phyloP scores from a whole-genome alignment of 495 filamentous ascomycete species.

The Neurospora sublineolata region DNA sequence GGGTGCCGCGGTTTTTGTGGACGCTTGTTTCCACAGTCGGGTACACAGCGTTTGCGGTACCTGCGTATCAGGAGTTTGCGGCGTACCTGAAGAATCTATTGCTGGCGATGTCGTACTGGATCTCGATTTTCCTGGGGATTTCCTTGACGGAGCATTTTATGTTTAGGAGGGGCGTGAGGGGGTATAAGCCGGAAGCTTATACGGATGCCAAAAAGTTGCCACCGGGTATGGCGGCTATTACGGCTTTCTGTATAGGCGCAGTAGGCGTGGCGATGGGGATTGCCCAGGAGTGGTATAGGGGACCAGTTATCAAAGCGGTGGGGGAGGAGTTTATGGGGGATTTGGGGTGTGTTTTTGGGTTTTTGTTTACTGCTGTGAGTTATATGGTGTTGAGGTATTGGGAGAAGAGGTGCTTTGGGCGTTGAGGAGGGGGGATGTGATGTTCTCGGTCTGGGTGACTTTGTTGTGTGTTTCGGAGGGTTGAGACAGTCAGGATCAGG shows the following conservation, averaged over 20 bases:
- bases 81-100: conserved; percentile 67
- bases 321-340: conserved; percentile 55
- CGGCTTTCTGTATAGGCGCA: conserved; percentile 57
- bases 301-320: conserved; percentile 56
- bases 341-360: conserved; percentile 64
- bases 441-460: neutral
- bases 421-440: conserved; percentile 15
- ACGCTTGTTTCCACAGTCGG: conserved; percentile 53
- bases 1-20: conserved; percentile 70
- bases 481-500: neutral
- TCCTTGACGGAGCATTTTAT: conserved; percentile 64
- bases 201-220: conserved; percentile 50
- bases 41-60: conserved; percentile 67
- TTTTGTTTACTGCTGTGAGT: conserved; percentile 37
- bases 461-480: neutral
- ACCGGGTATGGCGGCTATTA: conserved; percentile 55
- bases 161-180: conserved; percentile 53
- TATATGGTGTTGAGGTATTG: conserved; percentile 39
- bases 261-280: conserved; percentile 67
- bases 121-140: conserved; percentile 71
- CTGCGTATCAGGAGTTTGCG: conserved; percentile 65
- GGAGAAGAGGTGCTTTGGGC: conserved; percentile 44
- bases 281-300: conserved; percentile 65
- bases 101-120: conserved; percentile 72
- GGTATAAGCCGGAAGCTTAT: conserved; percentile 54